Evolutionary conservation across 768 basidiomycete genomes (phyloP), one percentile per base, ranked within the genome.

Genomic region (Mycena vitilis): DNA sequence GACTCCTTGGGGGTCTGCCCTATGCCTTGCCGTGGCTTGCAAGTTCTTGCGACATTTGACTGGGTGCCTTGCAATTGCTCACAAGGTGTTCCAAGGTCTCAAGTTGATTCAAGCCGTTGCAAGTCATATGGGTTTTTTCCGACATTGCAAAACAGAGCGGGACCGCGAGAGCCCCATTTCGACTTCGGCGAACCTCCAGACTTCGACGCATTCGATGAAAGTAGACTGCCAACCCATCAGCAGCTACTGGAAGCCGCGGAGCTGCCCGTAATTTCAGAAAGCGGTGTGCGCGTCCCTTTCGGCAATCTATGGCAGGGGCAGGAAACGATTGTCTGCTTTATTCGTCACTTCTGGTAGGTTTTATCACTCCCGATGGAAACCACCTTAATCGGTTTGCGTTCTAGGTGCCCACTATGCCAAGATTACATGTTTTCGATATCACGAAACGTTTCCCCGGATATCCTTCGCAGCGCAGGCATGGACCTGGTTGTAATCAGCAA

Each of bases 391-490:
- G 13, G 10, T n/a, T 25, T 22, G 15, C 25, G 40, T 49, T 38
- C 68, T 25, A 75, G 72, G 70, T 91, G 89, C 71, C 86, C 89
- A 0, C 79, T 86, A 30, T 89, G 89, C 74, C 89, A 90, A 69
- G 91, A 93, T 74, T 93, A 91, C 72, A 87, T 92, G 83, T 84
- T 85, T 61, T 87, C 87, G 48, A 81, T 93, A 69, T 76, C 86
- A 68, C 78, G 80, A 8, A 83, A 85, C 54, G 82, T 89, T 15
- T 78, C 87, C 38, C 79, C 81, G 4, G 82, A 80, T 53, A 81
- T 82, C 8, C 81, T 92, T 25, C 78, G 82, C 65, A 77, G 79
- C 53, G 83, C 85, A 30, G 82, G 83, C n/a, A 81, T 89, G 34
- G 84, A 86, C 40, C 76, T 91, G 55, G 79, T 91, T 49, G 83